phyloP scores from a whole-genome alignment of 345 rosid species.

The Stellera chamaejasme region DNA sequence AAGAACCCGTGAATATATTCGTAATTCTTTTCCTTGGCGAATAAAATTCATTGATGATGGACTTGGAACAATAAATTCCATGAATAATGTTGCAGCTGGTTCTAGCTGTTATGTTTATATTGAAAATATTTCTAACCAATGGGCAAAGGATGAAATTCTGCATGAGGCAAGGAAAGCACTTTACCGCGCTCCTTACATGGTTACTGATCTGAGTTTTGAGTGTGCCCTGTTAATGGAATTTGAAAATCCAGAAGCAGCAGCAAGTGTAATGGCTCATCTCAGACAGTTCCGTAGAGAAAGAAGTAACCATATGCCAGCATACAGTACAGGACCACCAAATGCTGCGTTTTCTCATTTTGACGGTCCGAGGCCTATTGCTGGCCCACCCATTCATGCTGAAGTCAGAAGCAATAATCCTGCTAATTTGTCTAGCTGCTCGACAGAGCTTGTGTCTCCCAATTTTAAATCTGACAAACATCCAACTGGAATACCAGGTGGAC shows the following conservation, averaged over 20 bases:
- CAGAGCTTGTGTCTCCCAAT: slow-evolving; percentile 65
- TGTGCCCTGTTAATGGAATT: slow-evolving; percentile 86
- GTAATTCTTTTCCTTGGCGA: slow-evolving; percentile 71
- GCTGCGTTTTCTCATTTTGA: slow-evolving; percentile 50
- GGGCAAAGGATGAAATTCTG: slow-evolving; percentile 83
- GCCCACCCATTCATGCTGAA: slow-evolving; percentile 27
- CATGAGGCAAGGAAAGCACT: slow-evolving; percentile 82
- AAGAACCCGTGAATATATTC: slow-evolving; percentile 79
- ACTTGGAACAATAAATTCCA: slow-evolving; percentile 67
- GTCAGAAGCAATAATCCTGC: slow-evolving; percentile 29
- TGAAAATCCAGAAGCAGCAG: slow-evolving; percentile 88
- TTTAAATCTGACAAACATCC: slow-evolving; percentile 43
- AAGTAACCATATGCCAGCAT: slow-evolving; percentile 33
- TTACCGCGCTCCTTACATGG: slow-evolving; percentile 70
- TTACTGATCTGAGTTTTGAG: slow-evolving; percentile 68
- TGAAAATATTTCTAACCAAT: slow-evolving; percentile 69
- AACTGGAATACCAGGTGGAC: slow-evolving; percentile 31
- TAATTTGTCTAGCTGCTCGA: slow-evolving; percentile 44
- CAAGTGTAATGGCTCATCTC: slow-evolving; percentile 77
- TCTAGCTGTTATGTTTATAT: slow-evolving; percentile 70
- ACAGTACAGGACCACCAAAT: slow-evolving; percentile 34
- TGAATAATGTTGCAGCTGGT: slow-evolving; percentile 78
- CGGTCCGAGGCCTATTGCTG: slow-evolving; percentile 40
- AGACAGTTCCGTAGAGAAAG: slow-evolving; percentile 59
- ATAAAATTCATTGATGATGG: slow-evolving; percentile 85